Evolutionary conservation across 495 filamentous ascomycete genomes (phyloP), one percentile per base, ranked within the genome.

Genomic region (Podospora comata): DNA sequence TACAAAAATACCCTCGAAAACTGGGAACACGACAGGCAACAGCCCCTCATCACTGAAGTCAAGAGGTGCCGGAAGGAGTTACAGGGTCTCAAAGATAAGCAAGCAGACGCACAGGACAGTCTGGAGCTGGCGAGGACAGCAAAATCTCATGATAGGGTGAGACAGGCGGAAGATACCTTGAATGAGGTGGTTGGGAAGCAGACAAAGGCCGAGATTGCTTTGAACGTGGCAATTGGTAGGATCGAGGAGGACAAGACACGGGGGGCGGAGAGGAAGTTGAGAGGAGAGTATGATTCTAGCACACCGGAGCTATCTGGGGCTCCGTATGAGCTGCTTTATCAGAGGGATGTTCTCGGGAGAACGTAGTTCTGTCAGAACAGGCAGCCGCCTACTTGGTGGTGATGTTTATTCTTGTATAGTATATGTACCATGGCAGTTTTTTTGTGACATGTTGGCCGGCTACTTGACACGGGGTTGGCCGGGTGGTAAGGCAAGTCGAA

Each of bases 41-140:
- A 58, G 1, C 55, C 55, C n/a, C 55, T 58, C 28, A 4, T 65
- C 39, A 65, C 65, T 5, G 64, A 58, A 28, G 55, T 20, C 27
- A n/a, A n/a, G 26, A 15, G 39, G 11, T 19, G 54, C 32, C 13
- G 32, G 23, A 32, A 58, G 64, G 26, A 58, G 54, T 18, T 58
- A 9, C 23, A 19, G 6, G 23, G 5, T 7, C 23, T 19, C 3
- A 58, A 58, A 20, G 55, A 19, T 20, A 58, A 58, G 23, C n/a
- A 19, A 5, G n/a, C 23, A 26, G 55, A 58, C 55, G 55, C 55
- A 9, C n/a, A 58, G 55, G 55, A 58, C 13, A 58, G n/a, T 18
- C 23, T 19, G 7, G 55, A 58, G 6, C 55, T 58, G n/a, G 55
- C 55, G 23, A 58, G 54, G 54, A 32, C 1, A 32, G 30, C 30